Evolutionary conservation across 2,329 filamentous ascomycete species (phyloP).

Genomic region (Fusarium floridanum): DNA sequence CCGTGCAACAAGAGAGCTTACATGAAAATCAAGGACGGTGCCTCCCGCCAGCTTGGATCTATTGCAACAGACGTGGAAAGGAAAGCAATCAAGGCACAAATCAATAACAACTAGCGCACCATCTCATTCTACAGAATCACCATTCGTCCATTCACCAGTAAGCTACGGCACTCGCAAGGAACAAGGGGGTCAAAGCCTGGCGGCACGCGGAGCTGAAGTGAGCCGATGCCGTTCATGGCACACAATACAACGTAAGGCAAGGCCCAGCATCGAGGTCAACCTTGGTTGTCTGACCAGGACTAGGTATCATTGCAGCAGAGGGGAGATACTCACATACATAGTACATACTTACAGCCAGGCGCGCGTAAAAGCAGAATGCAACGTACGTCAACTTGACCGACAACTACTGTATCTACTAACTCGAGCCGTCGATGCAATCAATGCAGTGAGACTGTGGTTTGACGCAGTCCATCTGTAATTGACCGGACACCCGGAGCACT

Average conservation of each 20-base stretch:
- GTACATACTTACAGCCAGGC: slow-evolving; percentile 5
- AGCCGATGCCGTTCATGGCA: slow-evolving; percentile 2
- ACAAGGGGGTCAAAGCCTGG: slow-evolving; percentile 32
- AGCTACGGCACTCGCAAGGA: slow-evolving; percentile 26
- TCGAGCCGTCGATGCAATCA: slow-evolving; percentile 17
- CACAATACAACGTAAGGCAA: slow-evolving; percentile 1
- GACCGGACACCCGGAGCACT: slow-evolving; percentile 14
- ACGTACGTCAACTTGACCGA: slow-evolving; percentile 20
- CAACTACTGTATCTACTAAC: slow-evolving; percentile 4
- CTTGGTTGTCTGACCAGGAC: background rate
- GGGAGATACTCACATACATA: background rate
- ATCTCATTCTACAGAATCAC: slow-evolving; percentile 22
- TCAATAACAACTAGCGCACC: slow-evolving; percentile 4
- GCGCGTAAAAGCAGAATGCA: slow-evolving; percentile 18
- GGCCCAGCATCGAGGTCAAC: background rate
- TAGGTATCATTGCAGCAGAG: background rate
- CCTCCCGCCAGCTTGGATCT: slow-evolving; percentile 17
- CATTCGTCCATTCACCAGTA: slow-evolving; percentile 18
- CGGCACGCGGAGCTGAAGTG: slow-evolving; percentile 36
- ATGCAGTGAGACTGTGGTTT: slow-evolving; percentile 34
- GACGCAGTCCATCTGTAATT: slow-evolving; percentile 25
- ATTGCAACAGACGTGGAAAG: slow-evolving; percentile 6
- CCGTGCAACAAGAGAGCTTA: background rate
- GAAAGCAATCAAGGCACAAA: slow-evolving; percentile 25
- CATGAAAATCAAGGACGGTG: slow-evolving; percentile 25